These are phyloP conservation scores for Chrysanthemum makinoi DNA, from an alignment of 129 eudicot genomes.

Conservation along the genomic window DNA sequence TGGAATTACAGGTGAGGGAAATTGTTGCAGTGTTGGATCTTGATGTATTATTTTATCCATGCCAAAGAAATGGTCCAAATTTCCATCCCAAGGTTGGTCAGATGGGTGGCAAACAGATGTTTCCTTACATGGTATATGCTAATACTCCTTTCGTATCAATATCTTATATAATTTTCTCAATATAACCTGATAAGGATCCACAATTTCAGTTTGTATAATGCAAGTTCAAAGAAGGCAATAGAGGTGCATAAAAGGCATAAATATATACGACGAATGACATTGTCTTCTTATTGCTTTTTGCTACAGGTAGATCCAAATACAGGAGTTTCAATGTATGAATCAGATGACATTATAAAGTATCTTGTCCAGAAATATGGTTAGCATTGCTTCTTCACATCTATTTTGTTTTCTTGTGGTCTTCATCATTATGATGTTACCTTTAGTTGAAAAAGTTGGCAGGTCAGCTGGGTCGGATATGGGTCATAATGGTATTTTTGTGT, in stretches of 20 bases:
- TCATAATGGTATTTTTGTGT: not conserved
- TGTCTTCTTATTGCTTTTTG: constrained; percentile 8
- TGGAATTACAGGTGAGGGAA: constrained; percentile 73
- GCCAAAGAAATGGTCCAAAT: constrained; percentile 94
- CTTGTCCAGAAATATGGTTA: constrained; percentile 82
- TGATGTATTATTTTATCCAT: constrained; percentile 91
- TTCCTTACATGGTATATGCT: constrained; percentile 77
- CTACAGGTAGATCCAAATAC: constrained; percentile 98
- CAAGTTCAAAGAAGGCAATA: not conserved
- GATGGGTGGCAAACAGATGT: constrained; percentile 93
- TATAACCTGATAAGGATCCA: not conserved
- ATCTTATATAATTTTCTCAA: not conserved
- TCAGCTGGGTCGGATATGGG: not conserved
- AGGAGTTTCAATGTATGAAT: constrained; percentile 97
- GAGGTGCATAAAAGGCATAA: not conserved
- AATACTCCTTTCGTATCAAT: not conserved
- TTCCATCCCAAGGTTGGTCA: constrained; percentile 82
- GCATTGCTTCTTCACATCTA: not conserved
- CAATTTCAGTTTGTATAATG: not conserved
- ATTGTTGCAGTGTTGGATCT: constrained; percentile 91
- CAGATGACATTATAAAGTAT: constrained; percentile 94
- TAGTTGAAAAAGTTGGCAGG: not conserved
- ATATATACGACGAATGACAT: not conserved
- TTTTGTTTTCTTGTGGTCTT: not conserved
- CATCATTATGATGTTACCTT: not conserved